phyloP scores from a whole-genome alignment of 1,284 basidiomycete genomes.

The Wallemia ichthyophaga region DNA sequence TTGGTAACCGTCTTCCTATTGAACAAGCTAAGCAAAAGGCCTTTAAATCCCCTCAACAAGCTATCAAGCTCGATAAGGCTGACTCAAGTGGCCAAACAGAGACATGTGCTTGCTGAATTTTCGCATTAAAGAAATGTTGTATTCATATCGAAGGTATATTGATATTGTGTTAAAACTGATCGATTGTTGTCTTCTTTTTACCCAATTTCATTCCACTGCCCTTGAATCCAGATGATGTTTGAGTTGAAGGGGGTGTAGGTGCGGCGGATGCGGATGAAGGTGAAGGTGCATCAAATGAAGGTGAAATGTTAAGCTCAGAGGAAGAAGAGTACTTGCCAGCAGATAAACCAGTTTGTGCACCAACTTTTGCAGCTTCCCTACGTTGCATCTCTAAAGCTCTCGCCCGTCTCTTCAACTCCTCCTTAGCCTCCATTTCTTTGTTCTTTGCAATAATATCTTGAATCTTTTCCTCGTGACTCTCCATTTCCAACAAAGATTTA shows the following conservation, averaged over 20 bases:
- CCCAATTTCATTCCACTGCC: constrained; percentile 94
- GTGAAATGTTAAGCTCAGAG: constrained; percentile 29
- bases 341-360: constrained; percentile 26
- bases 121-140: too few species aligned
- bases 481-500: constrained; percentile 78
- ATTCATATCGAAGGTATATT: too few species aligned
- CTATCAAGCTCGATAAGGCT: too few species aligned
- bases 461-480: constrained; percentile 98
- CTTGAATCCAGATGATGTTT: constrained; percentile 46
- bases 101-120: too few species aligned
- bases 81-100: too few species aligned
- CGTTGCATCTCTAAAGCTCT: constrained; percentile 97
- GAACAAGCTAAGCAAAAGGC: not conserved
- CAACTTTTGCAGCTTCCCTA: constrained; percentile 28
- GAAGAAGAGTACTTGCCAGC: constrained; percentile 23
- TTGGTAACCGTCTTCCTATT: not conserved
- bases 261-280: constrained; percentile 11
- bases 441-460: constrained; percentile 98
- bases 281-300: constrained; percentile 29
- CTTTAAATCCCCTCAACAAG: too few species aligned
- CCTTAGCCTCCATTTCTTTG: constrained; percentile 97
- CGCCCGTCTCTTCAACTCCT: constrained; percentile 89
- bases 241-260: constrained; percentile 24
- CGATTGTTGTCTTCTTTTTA: constrained; percentile 26
- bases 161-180: too few species aligned